Evolutionary conservation across 2,329 filamentous ascomycete genomes (phyloP).

Genomic region (Penicillium aurantiogriseum): DNA sequence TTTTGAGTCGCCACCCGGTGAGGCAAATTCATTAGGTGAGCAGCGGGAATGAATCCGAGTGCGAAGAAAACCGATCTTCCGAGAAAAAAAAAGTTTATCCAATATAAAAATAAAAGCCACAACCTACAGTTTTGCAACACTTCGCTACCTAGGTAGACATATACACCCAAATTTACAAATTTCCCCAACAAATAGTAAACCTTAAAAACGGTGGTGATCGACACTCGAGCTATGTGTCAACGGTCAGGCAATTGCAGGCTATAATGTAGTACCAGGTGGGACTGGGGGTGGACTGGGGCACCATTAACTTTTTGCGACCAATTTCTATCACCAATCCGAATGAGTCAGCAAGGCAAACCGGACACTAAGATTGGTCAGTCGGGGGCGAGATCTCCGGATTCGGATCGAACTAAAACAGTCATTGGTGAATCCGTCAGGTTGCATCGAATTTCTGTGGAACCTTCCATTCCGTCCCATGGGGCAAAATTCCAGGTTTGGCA

Average conservation of each 20-base stretch:
- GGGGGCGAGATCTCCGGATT: background rate
- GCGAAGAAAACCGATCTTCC: background rate
- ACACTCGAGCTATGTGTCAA: background rate
- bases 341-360: conserved; percentile 3
- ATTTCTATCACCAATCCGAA: conserved; percentile 9
- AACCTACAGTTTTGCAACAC: background rate
- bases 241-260: background rate
- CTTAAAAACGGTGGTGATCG: background rate
- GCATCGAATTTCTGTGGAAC: conserved; percentile 8
- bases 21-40: background rate
- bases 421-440: conserved; percentile 2
- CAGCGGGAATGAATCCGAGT: background rate
- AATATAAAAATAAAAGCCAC: background rate
- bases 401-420: background rate
- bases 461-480: conserved; percentile 1
- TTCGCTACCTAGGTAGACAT: background rate
- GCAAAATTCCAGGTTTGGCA: background rate
- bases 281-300: background rate
- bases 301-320: background rate
- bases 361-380: background rate
- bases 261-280: background rate
- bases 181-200: background rate
- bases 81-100: background rate
- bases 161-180: background rate
- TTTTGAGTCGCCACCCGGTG: conserved; percentile 5